Percentiles rank a stretch among this genome's conserved stretches.
phyloP scores from a whole-genome alignment of 805 yeast genomes.

The Candida nitratophila region DNA sequence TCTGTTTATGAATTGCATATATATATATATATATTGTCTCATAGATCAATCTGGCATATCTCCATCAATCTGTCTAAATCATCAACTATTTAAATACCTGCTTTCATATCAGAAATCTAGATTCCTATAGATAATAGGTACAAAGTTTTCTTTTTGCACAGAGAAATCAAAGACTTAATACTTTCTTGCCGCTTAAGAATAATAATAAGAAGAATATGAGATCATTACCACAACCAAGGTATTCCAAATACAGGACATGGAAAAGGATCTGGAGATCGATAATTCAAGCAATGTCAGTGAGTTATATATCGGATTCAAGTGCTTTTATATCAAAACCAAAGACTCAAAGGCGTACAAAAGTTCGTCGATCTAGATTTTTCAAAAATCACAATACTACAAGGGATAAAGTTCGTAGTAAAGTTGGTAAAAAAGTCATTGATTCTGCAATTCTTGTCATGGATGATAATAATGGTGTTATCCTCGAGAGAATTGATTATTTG shows the following conservation, averaged over 20 bases:
- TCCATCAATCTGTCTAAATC: too few relatives aligned
- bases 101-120: too few relatives aligned
- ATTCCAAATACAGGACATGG: slow-evolving; percentile 25
- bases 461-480: background rate
- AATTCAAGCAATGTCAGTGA: slow-evolving; percentile 23
- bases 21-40: too few relatives aligned
- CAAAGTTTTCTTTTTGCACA: too few relatives aligned
- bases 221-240: slow-evolving; percentile 30
- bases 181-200: too few relatives aligned
- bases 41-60: too few relatives aligned
- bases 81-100: too few relatives aligned
- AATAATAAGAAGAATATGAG: slow-evolving; percentile 23
- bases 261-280: slow-evolving; percentile 26
- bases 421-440: background rate
- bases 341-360: slow-evolving; percentile 18
- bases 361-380: slow-evolving; percentile 25
- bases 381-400: slow-evolving; percentile 24
- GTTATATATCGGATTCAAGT: slow-evolving; percentile 25
- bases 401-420: background rate
- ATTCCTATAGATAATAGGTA: too few relatives aligned
- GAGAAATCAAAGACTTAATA: too few relatives aligned
- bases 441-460: background rate
- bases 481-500: background rate
- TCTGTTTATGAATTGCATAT: too few relatives aligned
- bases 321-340: background rate